Evolutionary conservation across 2,329 filamentous ascomycete species (phyloP).

Genomic region (Monilinia vaccinii-corymbosi): DNA sequence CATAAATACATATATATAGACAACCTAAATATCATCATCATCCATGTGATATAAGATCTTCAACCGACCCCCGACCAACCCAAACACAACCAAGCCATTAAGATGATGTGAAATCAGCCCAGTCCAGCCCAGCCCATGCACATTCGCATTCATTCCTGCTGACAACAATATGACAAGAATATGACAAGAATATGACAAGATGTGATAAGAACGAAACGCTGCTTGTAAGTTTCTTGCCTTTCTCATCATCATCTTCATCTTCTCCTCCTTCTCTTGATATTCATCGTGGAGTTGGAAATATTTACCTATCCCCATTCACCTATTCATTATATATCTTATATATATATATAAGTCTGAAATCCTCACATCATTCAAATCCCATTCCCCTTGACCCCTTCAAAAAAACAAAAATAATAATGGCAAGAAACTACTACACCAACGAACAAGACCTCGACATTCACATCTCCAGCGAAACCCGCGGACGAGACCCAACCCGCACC

Average conservation of each 20-base stretch:
- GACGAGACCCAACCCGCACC: slow-evolving; percentile 30
- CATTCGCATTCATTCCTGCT: slow-evolving; percentile 27
- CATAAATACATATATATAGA: no score
- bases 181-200: no score
- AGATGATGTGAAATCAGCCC: slow-evolving; percentile 18
- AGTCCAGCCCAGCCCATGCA: no score
- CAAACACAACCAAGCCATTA: neutral
- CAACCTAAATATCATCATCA: no score
- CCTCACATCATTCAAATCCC: neutral
- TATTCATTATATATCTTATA: no score
- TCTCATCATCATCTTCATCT: neutral
- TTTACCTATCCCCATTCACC: neutral
- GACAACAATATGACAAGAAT: no score
- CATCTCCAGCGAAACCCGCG: slow-evolving; percentile 26
- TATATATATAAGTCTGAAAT: neutral
- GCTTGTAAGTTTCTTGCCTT: neutral
- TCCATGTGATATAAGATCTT: no score
- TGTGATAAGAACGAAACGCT: no score
- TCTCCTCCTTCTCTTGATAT: neutral
- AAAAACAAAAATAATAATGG: slow-evolving; percentile 22
- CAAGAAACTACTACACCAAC: slow-evolving; percentile 36
- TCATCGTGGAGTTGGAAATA: neutral
- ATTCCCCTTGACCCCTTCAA: no score
- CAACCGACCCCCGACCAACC: no score
- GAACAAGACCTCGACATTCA: slow-evolving; percentile 48